Percentiles rank a stretch among this genome's conserved stretches.
Conservation (phyloP, 805 yeast genomes). For the Zygoascus ofunaensis region DNA sequence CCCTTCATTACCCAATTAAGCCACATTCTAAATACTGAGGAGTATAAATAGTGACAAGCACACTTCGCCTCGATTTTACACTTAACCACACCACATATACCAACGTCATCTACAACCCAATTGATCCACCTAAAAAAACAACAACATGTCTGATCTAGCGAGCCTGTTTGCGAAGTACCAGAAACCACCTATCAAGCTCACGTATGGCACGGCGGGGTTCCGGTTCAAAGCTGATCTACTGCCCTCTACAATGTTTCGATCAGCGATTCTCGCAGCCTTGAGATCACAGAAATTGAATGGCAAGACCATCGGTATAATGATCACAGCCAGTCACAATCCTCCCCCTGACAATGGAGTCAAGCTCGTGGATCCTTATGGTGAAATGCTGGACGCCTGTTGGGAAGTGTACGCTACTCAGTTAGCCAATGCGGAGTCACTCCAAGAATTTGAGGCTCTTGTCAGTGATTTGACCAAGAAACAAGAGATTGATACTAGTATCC, state of each 20-base stretch:
- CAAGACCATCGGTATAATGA: conserved; percentile 84
- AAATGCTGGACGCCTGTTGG: conserved; percentile 80
- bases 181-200: conserved; percentile 40
- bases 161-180: conserved; percentile 27
- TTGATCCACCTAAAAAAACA: too few species aligned
- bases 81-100: too few species aligned
- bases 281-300: conserved; percentile 67
- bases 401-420: conserved; percentile 69
- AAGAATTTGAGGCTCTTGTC: conserved; percentile 36
- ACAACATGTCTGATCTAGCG: neutral
- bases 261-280: conserved; percentile 72
- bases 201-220: conserved; percentile 98
- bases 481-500: conserved; percentile 37
- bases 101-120: too few species aligned
- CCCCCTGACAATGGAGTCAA: conserved; percentile 89
- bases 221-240: conserved; percentile 60
- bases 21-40: too few species aligned
- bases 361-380: conserved; percentile 87
- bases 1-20: too few species aligned
- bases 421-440: conserved; percentile 56
- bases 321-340: conserved; percentile 93
- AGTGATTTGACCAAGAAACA: conserved; percentile 32
- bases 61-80: too few species aligned
- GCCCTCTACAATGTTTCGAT: conserved; percentile 76
- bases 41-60: too few species aligned